Conservation (phyloP, 352 stramenopile genomes). For the Pythium plurisporium region DNA sequence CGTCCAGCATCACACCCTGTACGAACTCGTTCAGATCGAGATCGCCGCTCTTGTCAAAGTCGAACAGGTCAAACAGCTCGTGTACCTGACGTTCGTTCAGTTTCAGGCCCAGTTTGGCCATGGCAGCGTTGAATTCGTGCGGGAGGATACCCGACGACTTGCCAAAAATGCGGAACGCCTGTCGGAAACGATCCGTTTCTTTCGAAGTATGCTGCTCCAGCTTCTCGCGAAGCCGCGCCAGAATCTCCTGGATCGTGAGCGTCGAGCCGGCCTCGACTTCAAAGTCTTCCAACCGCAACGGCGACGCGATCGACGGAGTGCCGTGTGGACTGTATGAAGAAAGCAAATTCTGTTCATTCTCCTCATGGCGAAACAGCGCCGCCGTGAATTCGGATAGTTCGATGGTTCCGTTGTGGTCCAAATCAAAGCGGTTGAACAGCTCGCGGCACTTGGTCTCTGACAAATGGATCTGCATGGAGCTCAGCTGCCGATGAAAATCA, state of each 20-base stretch:
- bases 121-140: constrained; percentile 45
- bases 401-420: constrained; percentile 52
- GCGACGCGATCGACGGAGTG: too few species aligned
- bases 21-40: constrained; percentile 80
- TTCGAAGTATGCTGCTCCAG: constrained; percentile 65
- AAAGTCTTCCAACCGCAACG: constrained; percentile 8
- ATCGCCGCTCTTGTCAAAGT: constrained; percentile 74
- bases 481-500: constrained; percentile 55
- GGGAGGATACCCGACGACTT: constrained; percentile 58
- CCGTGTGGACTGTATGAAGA: too few species aligned
- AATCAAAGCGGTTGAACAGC: constrained; percentile 64
- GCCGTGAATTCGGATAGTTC: constrained; percentile 64
- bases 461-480: constrained; percentile 55
- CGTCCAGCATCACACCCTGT: constrained; percentile 70
- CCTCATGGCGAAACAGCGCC: constrained; percentile 45
- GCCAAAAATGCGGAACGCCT: constrained; percentile 66
- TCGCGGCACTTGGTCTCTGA: constrained; percentile 45
- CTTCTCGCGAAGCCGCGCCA: constrained; percentile 49
- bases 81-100: constrained; percentile 45
- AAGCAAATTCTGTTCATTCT: constrained; percentile 22
- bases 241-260: constrained; percentile 54
- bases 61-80: constrained; percentile 64
- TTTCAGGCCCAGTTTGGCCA: constrained; percentile 53
- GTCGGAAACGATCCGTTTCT: constrained; percentile 66
- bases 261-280: constrained; percentile 34